Conservation (phyloP, 139 green algal genomes). For the Trebouxia sp. region DNA sequence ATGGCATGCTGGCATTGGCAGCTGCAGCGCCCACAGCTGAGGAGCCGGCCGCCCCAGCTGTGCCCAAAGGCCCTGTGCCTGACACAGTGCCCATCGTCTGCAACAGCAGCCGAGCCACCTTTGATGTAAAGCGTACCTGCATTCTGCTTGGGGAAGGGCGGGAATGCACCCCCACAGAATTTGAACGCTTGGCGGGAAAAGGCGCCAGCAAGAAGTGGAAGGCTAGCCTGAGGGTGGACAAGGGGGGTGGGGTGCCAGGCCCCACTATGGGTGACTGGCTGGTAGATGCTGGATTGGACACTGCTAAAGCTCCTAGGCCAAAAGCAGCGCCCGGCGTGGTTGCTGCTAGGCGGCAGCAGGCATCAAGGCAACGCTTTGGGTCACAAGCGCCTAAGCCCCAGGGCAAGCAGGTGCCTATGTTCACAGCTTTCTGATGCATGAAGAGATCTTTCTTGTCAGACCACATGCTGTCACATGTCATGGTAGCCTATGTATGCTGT, state of each 20-base stretch:
- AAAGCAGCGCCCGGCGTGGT: constrained; percentile 33
- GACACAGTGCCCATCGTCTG: constrained; percentile 64
- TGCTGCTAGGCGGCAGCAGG: constrained; percentile 39
- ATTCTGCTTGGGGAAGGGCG: constrained; percentile 42
- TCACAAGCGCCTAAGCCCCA: neutral
- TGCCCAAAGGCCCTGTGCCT: constrained; percentile 19
- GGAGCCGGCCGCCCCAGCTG: constrained; percentile 23
- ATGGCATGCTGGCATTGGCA: neutral
- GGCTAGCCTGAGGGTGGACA: constrained; percentile 41
- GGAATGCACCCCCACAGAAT: constrained; percentile 76
- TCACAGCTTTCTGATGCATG: neutral
- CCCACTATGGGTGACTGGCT: constrained; percentile 82
- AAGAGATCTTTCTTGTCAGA: neutral
- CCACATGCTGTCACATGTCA: no score
- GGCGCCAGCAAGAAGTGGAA: constrained; percentile 89
- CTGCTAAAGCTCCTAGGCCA: constrained; percentile 32
- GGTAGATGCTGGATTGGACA: constrained; percentile 66
- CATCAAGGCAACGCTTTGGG: neutral
- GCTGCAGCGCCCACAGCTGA: neutral
- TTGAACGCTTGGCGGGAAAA: constrained; percentile 78
- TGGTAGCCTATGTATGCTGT: no score
- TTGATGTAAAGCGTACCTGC: constrained; percentile 43
- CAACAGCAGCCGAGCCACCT: constrained; percentile 51
- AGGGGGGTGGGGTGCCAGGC: constrained; percentile 42
- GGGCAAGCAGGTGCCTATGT: constrained; percentile 24